phyloP scores from a whole-genome alignment of 352 stramenopile species.

The Aphanomyces stellatus region DNA sequence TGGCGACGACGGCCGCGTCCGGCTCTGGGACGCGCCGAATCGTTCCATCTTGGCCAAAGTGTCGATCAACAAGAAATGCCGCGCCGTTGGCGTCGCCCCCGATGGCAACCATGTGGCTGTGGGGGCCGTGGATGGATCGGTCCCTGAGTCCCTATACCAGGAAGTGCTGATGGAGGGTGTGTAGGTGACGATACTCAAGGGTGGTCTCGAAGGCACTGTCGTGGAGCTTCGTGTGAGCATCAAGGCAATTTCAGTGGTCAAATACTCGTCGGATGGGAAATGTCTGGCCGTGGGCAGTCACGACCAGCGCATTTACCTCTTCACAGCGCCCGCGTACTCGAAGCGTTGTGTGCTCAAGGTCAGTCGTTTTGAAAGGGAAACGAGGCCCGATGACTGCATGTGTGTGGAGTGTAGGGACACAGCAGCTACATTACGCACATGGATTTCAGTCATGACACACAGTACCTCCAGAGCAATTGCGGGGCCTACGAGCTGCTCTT shows the following conservation, averaged over 20 bases:
- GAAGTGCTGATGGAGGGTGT: background rate
- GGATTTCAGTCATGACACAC: conserved; percentile 82
- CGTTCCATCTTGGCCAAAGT: conserved; percentile 36
- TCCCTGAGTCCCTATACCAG: background rate
- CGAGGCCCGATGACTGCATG: background rate
- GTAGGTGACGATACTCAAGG: conserved; percentile 39
- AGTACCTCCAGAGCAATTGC: conserved; percentile 81
- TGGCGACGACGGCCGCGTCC: conserved; percentile 65
- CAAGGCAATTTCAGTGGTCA: conserved; percentile 34
- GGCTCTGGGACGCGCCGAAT: conserved; percentile 75
- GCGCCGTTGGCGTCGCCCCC: conserved; percentile 68
- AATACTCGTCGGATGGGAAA: conserved; percentile 43
- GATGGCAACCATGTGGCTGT: conserved; percentile 85
- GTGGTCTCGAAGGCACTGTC: conserved; percentile 37
- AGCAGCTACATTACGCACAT: conserved; percentile 76
- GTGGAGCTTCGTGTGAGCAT: conserved; percentile 43
- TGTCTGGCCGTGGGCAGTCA: conserved; percentile 49
- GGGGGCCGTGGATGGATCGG: conserved; percentile 36
- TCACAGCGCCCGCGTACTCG: conserved; percentile 20
- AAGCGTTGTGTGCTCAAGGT: conserved; percentile 14
- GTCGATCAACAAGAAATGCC: conserved; percentile 29
- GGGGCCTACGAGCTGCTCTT: conserved; percentile 83
- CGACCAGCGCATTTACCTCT: conserved; percentile 59
- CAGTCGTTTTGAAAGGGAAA: too few relatives aligned
- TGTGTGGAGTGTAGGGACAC: conserved; percentile 23